A percentile compares a stretch with the other conserved stretches of the same genome.
Evolutionary conservation across 1,284 basidiomycete genomes (phyloP).

Genomic region (Lentinus polychrous): DNA sequence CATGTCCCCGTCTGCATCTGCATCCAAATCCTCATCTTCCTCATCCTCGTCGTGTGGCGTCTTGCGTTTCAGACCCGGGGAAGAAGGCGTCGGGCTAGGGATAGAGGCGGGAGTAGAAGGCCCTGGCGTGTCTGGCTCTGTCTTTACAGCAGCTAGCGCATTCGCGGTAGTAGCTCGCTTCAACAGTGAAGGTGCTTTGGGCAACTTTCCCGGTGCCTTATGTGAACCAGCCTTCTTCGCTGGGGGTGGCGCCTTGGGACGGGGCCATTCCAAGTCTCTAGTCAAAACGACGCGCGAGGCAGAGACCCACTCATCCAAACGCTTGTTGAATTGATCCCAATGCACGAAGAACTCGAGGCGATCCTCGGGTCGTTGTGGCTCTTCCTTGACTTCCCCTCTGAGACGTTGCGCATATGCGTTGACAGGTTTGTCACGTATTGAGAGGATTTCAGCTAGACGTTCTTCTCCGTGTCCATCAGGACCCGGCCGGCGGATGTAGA

Average conservation of each 20-base stretch:
- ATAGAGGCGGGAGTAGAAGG: constrained; percentile 36
- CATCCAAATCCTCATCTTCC: constrained; percentile 48
- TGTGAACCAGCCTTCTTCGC: constrained; percentile 46
- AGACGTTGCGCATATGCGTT: constrained; percentile 53
- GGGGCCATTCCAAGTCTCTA: constrained; percentile 94
- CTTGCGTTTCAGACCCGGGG: constrained; percentile 62
- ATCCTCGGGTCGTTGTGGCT: constrained; percentile 56
- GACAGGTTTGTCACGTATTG: constrained; percentile 78
- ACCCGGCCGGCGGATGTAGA: constrained; percentile 79
- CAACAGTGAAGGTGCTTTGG: constrained; percentile 26
- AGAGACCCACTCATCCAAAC: constrained; percentile 97
- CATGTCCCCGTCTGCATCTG: constrained; percentile 45
- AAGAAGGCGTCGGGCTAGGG: constrained; percentile 45
- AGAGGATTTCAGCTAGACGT: constrained; percentile 89
- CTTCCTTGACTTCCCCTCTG: constrained; percentile 29
- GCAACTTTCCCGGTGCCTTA: constrained; percentile 56
- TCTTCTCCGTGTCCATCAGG: constrained; percentile 75
- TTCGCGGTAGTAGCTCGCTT: constrained; percentile 29
- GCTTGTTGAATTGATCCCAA: constrained; percentile 98
- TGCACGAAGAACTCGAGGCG: constrained; percentile 94
- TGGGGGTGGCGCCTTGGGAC: constrained; percentile 64
- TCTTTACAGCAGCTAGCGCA: constrained; percentile 22
- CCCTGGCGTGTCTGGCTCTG: constrained; percentile 19
- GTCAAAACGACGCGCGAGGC: constrained; percentile 80
- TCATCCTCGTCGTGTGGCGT: constrained; percentile 50